phyloP scores from a whole-genome alignment of 805 yeast species.

The Kodamaea leandrae region DNA sequence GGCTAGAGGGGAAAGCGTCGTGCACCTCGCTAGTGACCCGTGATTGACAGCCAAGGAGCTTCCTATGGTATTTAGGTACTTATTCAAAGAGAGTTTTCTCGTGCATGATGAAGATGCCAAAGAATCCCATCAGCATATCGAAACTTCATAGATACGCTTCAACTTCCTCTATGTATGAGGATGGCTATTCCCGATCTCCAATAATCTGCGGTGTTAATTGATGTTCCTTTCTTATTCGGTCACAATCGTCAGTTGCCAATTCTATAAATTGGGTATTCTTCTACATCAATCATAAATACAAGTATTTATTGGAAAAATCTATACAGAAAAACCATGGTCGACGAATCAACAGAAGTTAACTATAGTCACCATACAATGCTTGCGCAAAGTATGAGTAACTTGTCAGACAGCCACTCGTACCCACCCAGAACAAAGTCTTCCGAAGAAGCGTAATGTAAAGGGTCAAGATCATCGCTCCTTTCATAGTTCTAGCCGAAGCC shows the following conservation, averaged over 20 bases:
- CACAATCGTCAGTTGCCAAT: background rate
- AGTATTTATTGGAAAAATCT: conserved; percentile 11
- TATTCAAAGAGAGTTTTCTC: too few species aligned
- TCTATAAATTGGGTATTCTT: too few species aligned
- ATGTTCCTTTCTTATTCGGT: background rate
- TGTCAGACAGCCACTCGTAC: conserved; percentile 99
- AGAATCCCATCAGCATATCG: too few species aligned
- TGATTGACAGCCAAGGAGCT: too few species aligned
- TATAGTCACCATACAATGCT: conserved; percentile 24
- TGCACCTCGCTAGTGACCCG: too few species aligned
- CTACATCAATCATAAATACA: conserved; percentile 4
- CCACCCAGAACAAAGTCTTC: conserved; percentile 87
- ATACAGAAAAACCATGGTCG: conserved; percentile 30
- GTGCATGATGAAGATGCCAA: too few species aligned
- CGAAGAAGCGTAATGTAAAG: conserved; percentile 78
- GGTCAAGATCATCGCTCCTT: conserved; percentile 99
- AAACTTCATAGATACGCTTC: too few species aligned
- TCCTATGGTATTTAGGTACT: too few species aligned
- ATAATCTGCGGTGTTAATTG: too few species aligned
- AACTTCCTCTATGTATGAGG: too few species aligned
- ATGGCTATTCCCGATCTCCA: too few species aligned
- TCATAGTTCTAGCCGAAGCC: conserved; percentile 22
- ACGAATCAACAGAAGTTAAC: conserved; percentile 32
- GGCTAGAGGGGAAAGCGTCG: too few species aligned
- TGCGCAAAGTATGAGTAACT: conserved; percentile 47